Conservation (phyloP, 164 flowering plant genomes). For the Chloranthus sessilifolius region DNA sequence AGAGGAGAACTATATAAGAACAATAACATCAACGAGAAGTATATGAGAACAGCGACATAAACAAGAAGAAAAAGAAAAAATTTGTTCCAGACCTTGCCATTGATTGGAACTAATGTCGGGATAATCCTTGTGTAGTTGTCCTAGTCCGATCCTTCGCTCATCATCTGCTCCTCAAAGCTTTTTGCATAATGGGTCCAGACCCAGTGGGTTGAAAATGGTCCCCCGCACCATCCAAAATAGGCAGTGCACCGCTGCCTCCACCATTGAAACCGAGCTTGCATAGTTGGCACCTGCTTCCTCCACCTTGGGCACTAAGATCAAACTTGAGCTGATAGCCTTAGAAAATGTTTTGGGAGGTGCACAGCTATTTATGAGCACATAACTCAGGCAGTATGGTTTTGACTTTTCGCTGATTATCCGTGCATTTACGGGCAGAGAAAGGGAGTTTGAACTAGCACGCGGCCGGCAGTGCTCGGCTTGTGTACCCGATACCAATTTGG, state of each 20-base stretch:
- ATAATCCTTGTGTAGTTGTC: slow-evolving; percentile 40
- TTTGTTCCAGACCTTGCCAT: no score
- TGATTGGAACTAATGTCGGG: slow-evolving; percentile 73
- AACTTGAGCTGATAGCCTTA: no score
- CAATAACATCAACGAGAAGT: neutral
- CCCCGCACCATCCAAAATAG: slow-evolving; percentile 24
- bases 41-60: neutral
- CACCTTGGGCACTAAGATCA: slow-evolving; percentile 47
- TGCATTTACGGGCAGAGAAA: no score
- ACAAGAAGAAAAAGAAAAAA: neutral
- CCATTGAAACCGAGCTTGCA: slow-evolving; percentile 42
- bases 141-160: slow-evolving; percentile 76
- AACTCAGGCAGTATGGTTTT: no score
- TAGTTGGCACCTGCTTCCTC: slow-evolving; percentile 74
- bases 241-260: slow-evolving; percentile 25
- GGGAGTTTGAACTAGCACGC: no score
- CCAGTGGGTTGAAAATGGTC: slow-evolving; percentile 29
- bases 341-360: no score
- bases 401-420: no score
- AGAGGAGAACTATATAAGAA: neutral
- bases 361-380: no score
- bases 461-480: no score
- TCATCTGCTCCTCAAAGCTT: slow-evolving; percentile 95
- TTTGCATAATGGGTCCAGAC: slow-evolving; percentile 49
- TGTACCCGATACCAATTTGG: no score